phyloP scores from a whole-genome alignment of 1,284 basidiomycete species.

The Sporisorium sorghi region DNA sequence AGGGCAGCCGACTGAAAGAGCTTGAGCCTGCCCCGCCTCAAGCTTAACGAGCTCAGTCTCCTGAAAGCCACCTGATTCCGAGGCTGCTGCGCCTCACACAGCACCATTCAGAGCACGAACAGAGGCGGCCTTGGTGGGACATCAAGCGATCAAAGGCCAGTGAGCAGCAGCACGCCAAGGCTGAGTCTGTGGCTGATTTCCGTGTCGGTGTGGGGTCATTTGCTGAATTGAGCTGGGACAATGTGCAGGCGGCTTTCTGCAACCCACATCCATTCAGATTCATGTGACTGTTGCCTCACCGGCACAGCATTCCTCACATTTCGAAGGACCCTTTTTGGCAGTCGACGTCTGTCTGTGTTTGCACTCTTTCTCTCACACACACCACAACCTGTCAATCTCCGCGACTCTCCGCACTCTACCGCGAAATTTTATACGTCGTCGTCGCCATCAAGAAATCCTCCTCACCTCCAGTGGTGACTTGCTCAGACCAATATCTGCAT shows the following conservation, averaged over 20 bases:
- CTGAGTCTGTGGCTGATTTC: neutral
- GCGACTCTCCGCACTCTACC: neutral
- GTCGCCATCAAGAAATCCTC: neutral
- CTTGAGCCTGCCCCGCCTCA: too few relatives aligned
- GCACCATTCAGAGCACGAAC: too few relatives aligned
- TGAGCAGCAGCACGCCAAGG: neutral
- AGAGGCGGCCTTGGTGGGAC: neutral
- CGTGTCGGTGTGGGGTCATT: neutral
- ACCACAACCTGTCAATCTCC: slow-evolving; percentile 1
- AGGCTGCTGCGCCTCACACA: neutral
- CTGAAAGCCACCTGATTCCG: neutral
- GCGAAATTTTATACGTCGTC: neutral
- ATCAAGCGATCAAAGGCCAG: neutral
- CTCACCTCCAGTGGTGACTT: neutral
- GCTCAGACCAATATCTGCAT: neutral
- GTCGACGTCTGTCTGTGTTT: too few relatives aligned
- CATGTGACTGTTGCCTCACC: too few relatives aligned
- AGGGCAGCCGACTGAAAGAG: too few relatives aligned
- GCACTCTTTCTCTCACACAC: neutral
- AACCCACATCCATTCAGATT: too few relatives aligned
- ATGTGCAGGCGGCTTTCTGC: neutral
- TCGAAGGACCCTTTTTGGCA: neutral
- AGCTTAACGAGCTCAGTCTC: neutral
- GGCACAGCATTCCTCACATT: neutral
- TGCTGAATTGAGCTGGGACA: neutral